These are phyloP conservation scores for Lasiodiplodia sp. DNA, from an alignment of 2,329 filamentous ascomycete species.

Conservation along the genomic window DNA sequence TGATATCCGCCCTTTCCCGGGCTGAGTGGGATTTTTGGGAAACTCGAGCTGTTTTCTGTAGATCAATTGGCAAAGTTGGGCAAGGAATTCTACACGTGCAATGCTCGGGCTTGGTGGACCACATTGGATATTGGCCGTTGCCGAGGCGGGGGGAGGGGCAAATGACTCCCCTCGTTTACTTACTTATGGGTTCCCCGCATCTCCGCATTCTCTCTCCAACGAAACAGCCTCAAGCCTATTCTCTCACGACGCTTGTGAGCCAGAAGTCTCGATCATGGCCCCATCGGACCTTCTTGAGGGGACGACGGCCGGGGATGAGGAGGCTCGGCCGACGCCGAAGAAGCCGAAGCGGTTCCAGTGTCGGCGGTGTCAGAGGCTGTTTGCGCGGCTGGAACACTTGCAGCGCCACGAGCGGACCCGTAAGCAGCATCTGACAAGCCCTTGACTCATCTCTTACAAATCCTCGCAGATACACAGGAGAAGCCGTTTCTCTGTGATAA, in stretches of 20 bases:
- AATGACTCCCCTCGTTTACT: not conserved
- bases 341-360: slow-evolving; percentile 47
- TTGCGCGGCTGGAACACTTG: slow-evolving; percentile 50
- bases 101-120: too few relatives aligned
- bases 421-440: slow-evolving; percentile 33
- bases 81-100: not conserved
- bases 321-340: slow-evolving; percentile 38
- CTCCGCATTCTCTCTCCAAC: slow-evolving; percentile 18
- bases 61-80: too few relatives aligned
- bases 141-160: not conserved
- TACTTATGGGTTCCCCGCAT: slow-evolving; percentile 13
- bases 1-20: not conserved
- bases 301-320: slow-evolving; percentile 32
- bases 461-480: slow-evolving; percentile 46
- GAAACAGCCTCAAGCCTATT: not conserved
- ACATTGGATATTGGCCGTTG: not conserved
- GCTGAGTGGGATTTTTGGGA: too few relatives aligned
- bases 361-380: slow-evolving; percentile 41
- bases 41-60: too few relatives aligned
- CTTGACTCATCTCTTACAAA: slow-evolving; percentile 31
- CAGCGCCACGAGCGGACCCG: slow-evolving; percentile 51
- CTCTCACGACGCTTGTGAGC: not conserved
- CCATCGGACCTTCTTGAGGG: slow-evolving; percentile 36
- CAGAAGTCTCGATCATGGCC: not conserved
- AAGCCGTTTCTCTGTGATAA: slow-evolving; percentile 50